Evolutionary conservation across 495 filamentous ascomycete species (phyloP), one percentile per base, ranked within the genome.

Genomic region (Penicillium mononematosum): DNA sequence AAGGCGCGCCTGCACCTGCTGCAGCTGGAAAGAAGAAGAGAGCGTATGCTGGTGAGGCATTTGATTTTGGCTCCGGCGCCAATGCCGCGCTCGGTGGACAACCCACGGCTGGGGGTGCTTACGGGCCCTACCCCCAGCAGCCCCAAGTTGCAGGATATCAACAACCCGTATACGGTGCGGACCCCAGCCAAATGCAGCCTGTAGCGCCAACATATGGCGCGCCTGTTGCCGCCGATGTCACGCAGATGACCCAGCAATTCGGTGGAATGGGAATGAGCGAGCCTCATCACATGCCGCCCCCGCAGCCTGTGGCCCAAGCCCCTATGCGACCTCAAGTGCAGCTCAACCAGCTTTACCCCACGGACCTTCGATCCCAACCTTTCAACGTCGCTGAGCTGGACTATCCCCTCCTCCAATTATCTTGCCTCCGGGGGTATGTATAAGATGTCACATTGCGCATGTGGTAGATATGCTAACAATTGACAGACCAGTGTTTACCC

Each of bases 341-440:
- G 36, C 78, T 96, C 66, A 98, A 98, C 68, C 89, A 90, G 70
- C 85, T 98, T 56, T 90, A 91, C 66, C 89, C 95, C 2, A 92
- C 91, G 34, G 94, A 98, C 68, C 80, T 98, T 51, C 80, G 96
- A 62, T 88, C 87, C 53, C 89, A 95, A 70, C 95, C 92, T 29
- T 93, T 98, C 75, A 92, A 96, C 70, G 91, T 92, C 48, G 83
- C 89, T 32, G 95, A 98, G 73, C 74, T 98, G 42, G 92, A 96
- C 67, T 83, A 94, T 48, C 91, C 93, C 95, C 94, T 38, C 94
- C 94, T 58, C 88, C 89, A 14, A 94, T 96, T 62, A 84, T 95
- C 61, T 72, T 98, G 48, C 94, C 94, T 25, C 88, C 90, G 46
- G 94, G 94, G 77, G 93, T 98, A 78, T 78, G 89, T 82, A 29